Percentiles rank a stretch among this genome's conserved stretches.
Evolutionary conservation across 2,329 filamentous ascomycete genomes (phyloP).

Genomic region (Cladorrhinum sp.): DNA sequence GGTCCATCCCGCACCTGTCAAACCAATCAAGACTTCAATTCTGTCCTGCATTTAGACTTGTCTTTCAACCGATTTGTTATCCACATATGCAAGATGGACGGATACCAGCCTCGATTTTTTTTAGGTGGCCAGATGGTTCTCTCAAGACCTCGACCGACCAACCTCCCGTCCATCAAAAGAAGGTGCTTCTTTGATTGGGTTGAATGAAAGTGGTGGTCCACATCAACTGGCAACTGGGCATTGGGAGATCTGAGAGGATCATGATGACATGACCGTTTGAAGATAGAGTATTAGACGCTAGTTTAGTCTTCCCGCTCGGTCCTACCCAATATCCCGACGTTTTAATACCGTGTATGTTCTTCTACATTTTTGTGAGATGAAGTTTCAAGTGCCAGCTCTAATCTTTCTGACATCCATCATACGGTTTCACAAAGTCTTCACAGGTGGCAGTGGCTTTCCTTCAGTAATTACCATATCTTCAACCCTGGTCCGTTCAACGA

Average conservation of each 20-base stretch:
- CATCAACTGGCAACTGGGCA: neutral
- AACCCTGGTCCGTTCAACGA: no score
- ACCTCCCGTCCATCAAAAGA: neutral
- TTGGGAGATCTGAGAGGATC: neutral
- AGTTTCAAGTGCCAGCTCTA: no score
- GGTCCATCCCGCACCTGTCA: neutral
- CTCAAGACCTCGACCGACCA: neutral
- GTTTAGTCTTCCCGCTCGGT: neutral
- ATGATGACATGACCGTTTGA: neutral
- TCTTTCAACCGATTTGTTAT: conserved; percentile 1
- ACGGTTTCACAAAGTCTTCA: no score
- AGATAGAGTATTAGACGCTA: neutral
- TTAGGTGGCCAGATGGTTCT: neutral
- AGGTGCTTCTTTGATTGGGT: neutral
- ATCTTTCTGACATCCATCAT: no score
- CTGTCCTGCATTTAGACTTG: neutral
- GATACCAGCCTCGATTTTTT: neutral
- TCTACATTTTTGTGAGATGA: neutral
- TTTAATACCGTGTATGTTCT: neutral
- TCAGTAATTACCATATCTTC: neutral
- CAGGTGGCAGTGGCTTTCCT: neutral
- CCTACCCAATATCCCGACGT: neutral
- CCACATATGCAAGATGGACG: conserved; percentile 1
- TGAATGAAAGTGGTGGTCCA: neutral
- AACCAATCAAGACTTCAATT: neutral